Conservation (phyloP, 495 filamentous ascomycete genomes). For the Pyrenopolyporus hunteri region DNA sequence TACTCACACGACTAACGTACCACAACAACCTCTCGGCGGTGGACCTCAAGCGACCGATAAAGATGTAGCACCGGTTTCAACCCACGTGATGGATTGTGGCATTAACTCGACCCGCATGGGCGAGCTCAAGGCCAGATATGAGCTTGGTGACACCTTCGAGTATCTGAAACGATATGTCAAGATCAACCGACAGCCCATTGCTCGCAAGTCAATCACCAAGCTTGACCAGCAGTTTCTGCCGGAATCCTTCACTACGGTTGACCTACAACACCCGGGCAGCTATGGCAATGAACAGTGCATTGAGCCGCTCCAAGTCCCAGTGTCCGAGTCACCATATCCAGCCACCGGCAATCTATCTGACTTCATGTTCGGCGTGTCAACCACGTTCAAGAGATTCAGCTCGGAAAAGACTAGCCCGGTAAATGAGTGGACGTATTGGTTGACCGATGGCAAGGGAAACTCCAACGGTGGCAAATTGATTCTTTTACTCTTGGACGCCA, state of each 20-base stretch:
- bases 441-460: constrained; percentile 54
- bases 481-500: constrained; percentile 51
- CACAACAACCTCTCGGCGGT: constrained; percentile 44
- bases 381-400: constrained; percentile 53
- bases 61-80: constrained; percentile 29
- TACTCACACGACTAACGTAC: constrained; percentile 38
- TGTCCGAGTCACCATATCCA: constrained; percentile 54
- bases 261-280: constrained; percentile 49
- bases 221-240: constrained; percentile 53
- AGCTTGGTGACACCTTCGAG: constrained; percentile 55
- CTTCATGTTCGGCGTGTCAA: constrained; percentile 57
- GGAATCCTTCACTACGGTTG: constrained; percentile 49
- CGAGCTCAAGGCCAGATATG: constrained; percentile 51
- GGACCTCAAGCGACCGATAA: constrained; percentile 26
- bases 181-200: constrained; percentile 49
- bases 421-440: constrained; percentile 57
- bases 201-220: constrained; percentile 55
- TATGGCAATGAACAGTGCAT: constrained; percentile 51
- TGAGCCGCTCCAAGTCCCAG: constrained; percentile 54
- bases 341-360: constrained; percentile 53
- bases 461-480: constrained; percentile 58
- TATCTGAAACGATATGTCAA: constrained; percentile 60
- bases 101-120: constrained; percentile 52
- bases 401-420: constrained; percentile 50
- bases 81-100: constrained; percentile 49